Evolutionary conservation across 2,329 filamentous ascomycete genomes (phyloP), one percentile per base, ranked within the genome.

Genomic region (Aspergillus sp.): DNA sequence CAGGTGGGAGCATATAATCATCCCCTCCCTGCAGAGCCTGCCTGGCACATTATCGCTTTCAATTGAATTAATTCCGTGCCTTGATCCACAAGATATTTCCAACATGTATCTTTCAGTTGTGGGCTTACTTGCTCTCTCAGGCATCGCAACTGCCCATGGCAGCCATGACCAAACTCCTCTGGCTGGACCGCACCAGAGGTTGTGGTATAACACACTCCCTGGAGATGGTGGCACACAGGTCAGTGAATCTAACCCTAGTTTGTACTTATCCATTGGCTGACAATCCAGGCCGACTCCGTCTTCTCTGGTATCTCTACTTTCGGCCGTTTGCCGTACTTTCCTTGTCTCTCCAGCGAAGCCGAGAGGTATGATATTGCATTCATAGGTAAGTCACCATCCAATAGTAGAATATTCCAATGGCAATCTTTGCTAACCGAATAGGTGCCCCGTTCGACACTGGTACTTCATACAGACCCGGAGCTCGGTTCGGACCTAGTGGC

Each of bases 221-320:
- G 91, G 91, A 38, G 91, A 95, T 76, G 91, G 91, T 25, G 91
- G 91, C 58, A 95, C 87, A 41, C 90, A 95, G 82, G 90, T 90
- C 70, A 52, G 79, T 25, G 2, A 23, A 42, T 21, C 8, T 5
- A 8, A 0, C n/a, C 13, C 7, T 2, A 8, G 2, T 15, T 2
- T 11, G 3, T 32, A 10, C 11, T 32, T 5, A 32, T 13, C 7
- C 8, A 49, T 25, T 21, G 38, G 48, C 39, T 50, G 54, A 48
- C 4, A 5, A n/a, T 17, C 7, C 62, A 93, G 89, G 91, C 91
- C 61, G 91, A 96, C 74, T 92, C 90, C 0, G 90, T 95, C 60
- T 96, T 95, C 78, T 94, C 90, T 1, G 91, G 91, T 27, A 95
- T 96, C 70, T 90, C 89, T 1, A 96, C 91, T 7, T 95, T 95